phyloP scores from a whole-genome alignment of 148 eudicot genomes.

The Dysphania ambrosioides region DNA sequence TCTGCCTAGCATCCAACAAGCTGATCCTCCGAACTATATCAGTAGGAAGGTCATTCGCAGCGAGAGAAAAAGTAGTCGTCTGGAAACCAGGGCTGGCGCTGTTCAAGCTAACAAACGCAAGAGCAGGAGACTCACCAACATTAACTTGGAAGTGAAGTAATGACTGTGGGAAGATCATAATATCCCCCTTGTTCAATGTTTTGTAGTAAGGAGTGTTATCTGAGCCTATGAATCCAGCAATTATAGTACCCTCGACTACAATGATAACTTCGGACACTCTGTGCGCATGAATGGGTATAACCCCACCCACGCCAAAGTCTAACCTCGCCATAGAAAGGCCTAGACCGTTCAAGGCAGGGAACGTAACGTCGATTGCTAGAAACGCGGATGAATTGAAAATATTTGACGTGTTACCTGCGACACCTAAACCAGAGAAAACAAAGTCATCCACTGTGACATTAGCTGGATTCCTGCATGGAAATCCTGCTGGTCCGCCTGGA shows the following conservation, averaged over 20 bases:
- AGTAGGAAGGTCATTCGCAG: constrained; percentile 9
- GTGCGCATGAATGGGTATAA: constrained; percentile 17
- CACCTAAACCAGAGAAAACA: constrained; percentile 8
- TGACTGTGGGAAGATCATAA: constrained; percentile 20
- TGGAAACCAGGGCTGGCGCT: constrained; percentile 26
- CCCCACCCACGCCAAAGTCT: constrained; percentile 21
- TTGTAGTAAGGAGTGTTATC: constrained; percentile 18
- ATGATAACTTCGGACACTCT: constrained; percentile 18
- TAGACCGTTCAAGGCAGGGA: constrained; percentile 23
- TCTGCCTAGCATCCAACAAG: constrained; percentile 14
- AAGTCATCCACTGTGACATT: constrained; percentile 21
- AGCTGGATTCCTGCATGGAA: constrained; percentile 14
- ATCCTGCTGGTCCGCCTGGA: constrained; percentile 18
- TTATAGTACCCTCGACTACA: constrained; percentile 9
- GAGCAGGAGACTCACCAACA: constrained; percentile 15
- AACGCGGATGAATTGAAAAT: background rate
- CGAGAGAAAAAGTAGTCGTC: background rate
- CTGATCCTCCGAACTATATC: constrained; percentile 9
- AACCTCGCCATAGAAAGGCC: constrained; percentile 25
- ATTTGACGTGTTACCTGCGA: constrained; percentile 7
- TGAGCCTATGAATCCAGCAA: constrained; percentile 19
- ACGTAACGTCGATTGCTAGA: background rate
- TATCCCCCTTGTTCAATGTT: constrained; percentile 23
- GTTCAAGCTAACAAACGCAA: constrained; percentile 21
- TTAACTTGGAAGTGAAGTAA: constrained; percentile 26